phyloP scores from a whole-genome alignment of 345 rosid species.

The Gossypium ekmanianum region DNA sequence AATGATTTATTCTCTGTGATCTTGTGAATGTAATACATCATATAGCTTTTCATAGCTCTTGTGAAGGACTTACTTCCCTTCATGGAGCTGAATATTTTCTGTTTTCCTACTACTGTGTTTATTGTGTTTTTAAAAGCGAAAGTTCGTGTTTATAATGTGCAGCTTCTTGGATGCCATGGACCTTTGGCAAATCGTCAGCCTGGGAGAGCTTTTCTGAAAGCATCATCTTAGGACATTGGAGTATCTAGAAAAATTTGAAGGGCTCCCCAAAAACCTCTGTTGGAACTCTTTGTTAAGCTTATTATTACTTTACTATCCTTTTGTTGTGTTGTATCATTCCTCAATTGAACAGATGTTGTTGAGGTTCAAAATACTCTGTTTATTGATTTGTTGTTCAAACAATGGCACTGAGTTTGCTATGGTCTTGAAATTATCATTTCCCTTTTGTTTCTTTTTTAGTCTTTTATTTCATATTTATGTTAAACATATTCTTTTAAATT shows the following conservation, averaged over 20 bases:
- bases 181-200: slow-evolving; percentile 37
- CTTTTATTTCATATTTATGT: not conserved
- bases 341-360: not conserved
- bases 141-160: slow-evolving; percentile 8
- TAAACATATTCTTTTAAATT: too few species aligned
- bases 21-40: too few species aligned
- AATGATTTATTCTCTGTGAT: not conserved
- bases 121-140: not conserved
- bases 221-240: slow-evolving; percentile 5
- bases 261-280: not conserved
- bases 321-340: not conserved
- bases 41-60: not conserved
- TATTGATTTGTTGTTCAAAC: not conserved
- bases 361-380: not conserved
- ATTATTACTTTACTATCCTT: not conserved
- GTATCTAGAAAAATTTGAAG: not conserved
- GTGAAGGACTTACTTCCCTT: not conserved
- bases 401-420: not conserved
- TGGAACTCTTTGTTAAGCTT: not conserved
- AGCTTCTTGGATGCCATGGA: slow-evolving; percentile 42
- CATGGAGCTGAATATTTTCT: not conserved
- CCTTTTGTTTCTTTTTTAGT: not conserved
- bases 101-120: not conserved
- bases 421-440: not conserved
- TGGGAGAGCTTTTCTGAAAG: slow-evolving; percentile 40